These are phyloP conservation scores for Candida maris DNA, from an alignment of 805 yeast species.

Conservation along the genomic window DNA sequence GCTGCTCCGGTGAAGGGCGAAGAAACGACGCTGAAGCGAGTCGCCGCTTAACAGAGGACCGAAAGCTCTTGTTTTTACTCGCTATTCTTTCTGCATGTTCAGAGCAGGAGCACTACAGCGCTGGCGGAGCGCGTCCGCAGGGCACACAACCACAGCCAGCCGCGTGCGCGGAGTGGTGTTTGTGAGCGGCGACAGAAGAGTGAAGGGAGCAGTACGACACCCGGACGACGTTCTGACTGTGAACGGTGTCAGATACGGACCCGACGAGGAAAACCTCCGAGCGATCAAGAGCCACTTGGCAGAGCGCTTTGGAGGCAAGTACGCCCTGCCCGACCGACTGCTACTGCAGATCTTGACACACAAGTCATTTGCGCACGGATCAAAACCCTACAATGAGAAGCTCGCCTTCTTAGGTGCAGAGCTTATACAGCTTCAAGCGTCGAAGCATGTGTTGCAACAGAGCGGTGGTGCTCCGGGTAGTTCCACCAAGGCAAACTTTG, in stretches of 20 bases:
- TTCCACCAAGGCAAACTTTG: constrained; percentile 50
- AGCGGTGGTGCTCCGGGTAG: constrained; percentile 31
- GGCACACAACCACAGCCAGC: too few relatives aligned
- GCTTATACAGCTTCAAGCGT: constrained; percentile 47
- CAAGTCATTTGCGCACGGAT: constrained; percentile 91
- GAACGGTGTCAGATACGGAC: constrained; percentile 53
- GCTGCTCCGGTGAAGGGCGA: too few relatives aligned
- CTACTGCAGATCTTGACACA: constrained; percentile 85
- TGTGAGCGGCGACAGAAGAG: constrained; percentile 48
- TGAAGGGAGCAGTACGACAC: constrained; percentile 68
- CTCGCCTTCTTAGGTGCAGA: constrained; percentile 69
- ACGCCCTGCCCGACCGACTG: constrained; percentile 54
- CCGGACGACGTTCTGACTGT: constrained; percentile 56
- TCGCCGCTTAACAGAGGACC: too few relatives aligned
- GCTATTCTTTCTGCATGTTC: too few relatives aligned
- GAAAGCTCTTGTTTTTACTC: too few relatives aligned
- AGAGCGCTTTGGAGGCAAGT: constrained; percentile 33
- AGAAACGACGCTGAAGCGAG: too few relatives aligned
- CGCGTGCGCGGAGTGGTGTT: constrained; percentile 33
- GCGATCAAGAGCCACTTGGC: constrained; percentile 47
- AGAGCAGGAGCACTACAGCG: too few relatives aligned
- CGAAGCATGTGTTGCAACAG: constrained; percentile 37
- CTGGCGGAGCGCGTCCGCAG: too few relatives aligned
- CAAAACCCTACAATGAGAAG: constrained; percentile 85
- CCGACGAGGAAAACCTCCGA: constrained; percentile 43